phyloP scores from a whole-genome alignment of 2,329 filamentous ascomycete genomes.

The Waltergamsia citrina region DNA sequence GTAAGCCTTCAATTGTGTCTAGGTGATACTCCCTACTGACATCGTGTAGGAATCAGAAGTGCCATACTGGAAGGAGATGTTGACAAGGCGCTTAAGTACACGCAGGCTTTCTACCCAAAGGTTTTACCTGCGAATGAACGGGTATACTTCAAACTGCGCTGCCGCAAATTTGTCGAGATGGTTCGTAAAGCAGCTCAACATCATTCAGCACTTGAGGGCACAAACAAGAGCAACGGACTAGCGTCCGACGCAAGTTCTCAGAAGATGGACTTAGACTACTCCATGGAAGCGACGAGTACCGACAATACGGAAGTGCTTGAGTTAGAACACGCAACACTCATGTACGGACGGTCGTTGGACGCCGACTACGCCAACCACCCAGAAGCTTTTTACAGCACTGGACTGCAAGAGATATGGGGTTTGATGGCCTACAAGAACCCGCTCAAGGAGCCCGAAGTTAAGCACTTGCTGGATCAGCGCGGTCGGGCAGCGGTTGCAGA shows the following conservation, averaged over 20 bases:
- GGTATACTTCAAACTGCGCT: conserved; percentile 80
- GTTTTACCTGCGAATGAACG: conserved; percentile 74
- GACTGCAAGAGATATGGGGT: conserved; percentile 74
- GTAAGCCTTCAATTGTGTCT: conserved; percentile 52
- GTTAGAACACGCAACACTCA: conserved; percentile 60
- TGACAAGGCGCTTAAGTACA: conserved; percentile 78
- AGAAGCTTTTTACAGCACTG: conserved; percentile 36
- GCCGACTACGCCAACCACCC: conserved; percentile 59
- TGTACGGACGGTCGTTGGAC: conserved; percentile 71
- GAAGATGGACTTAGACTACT: neutral
- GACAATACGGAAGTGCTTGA: conserved; percentile 13
- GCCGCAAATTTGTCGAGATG: conserved; percentile 93
- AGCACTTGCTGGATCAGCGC: conserved; percentile 65
- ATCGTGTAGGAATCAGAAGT: conserved; percentile 61
- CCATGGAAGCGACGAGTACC: neutral
- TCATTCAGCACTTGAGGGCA: conserved; percentile 7
- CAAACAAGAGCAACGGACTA: neutral
- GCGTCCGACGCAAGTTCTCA: too few species aligned
- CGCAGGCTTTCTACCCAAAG: conserved; percentile 65
- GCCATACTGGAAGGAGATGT: conserved; percentile 89
- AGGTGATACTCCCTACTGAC: conserved; percentile 9
- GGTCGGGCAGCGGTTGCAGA: conserved; percentile 77
- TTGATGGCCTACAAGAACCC: conserved; percentile 82
- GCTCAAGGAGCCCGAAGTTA: conserved; percentile 61
- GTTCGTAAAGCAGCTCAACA: conserved; percentile 57